Base-by-base conservation (phyloP, 2,329 filamentous ascomycete species). In the Metarhizium album region DNA sequence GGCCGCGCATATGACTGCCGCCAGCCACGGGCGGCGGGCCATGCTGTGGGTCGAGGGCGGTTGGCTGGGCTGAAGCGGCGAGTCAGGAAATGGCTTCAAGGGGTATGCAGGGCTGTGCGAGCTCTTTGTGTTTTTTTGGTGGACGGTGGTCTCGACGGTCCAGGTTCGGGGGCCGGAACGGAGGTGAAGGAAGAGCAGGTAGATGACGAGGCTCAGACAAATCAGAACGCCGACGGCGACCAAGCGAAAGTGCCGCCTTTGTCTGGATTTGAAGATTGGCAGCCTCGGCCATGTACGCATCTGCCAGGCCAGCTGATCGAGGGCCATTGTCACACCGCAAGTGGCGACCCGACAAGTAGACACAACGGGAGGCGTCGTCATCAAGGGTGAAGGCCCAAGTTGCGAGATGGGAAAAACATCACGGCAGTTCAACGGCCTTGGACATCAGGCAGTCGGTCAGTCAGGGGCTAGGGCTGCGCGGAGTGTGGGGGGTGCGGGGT, bases 1-100 rank as follows among this genome's bases (percentile, higher is more conserved):
- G 0, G 62, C 62, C 4, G 62, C 52, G 13, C 59, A 61, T 27
- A 65, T 64, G 46, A 65, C 61, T 13, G 61, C 60, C 8, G 58
- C 57, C 14, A 64, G 56, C 63, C 62, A 65, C 2, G 63, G 60
- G 2, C 52, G 46, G 8, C 23, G 35, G 9, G 33, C 45, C 20
- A 47, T n/a, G 5, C 45, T 29, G 6, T 20, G 47, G 1, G 13
- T 42, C 40, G 18, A n/a, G 47, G 33, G 45, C 31, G 3, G 43
- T 14, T 42, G n/a, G n/a, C n/a, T n/a, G n/a, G n/a, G n/a, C n/a
- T 57, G 47, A 43, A 57, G 55, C 3, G 61, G 61, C 8, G 61
- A 61, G 4, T 58, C 43, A 7, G 59, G 60, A 45, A 64, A 64
- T 2, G 58, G 58, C 1, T 49, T 16, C 4, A 64, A 50, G 3